Evolutionary conservation across 805 yeast species (phyloP).

Genomic region (Kuraishia molischiana): DNA sequence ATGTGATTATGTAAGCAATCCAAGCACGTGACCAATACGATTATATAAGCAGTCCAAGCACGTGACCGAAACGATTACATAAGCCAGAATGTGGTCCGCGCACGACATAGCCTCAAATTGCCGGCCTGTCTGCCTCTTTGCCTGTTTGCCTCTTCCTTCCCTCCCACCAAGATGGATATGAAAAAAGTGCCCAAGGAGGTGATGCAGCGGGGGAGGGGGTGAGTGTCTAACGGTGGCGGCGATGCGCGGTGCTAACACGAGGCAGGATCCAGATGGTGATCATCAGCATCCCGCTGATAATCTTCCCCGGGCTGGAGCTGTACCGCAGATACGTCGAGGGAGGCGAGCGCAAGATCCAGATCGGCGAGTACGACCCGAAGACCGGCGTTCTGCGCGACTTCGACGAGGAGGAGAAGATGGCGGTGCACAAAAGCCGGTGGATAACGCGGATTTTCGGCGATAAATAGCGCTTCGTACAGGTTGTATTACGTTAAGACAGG

Average conservation of each 20-base stretch:
- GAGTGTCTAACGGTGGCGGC: slow-evolving; percentile 2
- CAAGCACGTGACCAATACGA: too few relatives aligned
- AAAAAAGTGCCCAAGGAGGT: slow-evolving; percentile 11
- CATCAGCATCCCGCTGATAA: slow-evolving; percentile 17
- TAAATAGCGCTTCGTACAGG: slow-evolving; percentile 13
- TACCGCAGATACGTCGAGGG: slow-evolving; percentile 25
- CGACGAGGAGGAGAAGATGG: slow-evolving; percentile 28
- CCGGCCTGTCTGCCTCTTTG: too few relatives aligned
- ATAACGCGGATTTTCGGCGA: slow-evolving; percentile 32
- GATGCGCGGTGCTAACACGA: not conserved
- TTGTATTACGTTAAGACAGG: slow-evolving; percentile 4
- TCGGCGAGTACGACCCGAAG: slow-evolving; percentile 34
- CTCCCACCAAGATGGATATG: not conserved
- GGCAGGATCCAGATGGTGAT: slow-evolving; percentile 21
- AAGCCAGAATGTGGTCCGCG: too few relatives aligned
- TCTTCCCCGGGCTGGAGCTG: slow-evolving; percentile 19
- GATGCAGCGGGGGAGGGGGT: slow-evolving; percentile 10
- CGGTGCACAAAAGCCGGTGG: slow-evolving; percentile 27
- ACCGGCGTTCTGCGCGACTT: slow-evolving; percentile 31
- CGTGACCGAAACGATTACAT: slow-evolving; percentile 1
- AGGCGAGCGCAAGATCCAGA: slow-evolving; percentile 31
- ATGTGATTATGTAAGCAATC: too few relatives aligned
- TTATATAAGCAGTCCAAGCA: too few relatives aligned
- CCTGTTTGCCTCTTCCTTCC: too few relatives aligned
- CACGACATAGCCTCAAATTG: too few relatives aligned